Evolutionary conservation across 2,329 filamentous ascomycete species (phyloP).

Genomic region (Talaromyces sp.): DNA sequence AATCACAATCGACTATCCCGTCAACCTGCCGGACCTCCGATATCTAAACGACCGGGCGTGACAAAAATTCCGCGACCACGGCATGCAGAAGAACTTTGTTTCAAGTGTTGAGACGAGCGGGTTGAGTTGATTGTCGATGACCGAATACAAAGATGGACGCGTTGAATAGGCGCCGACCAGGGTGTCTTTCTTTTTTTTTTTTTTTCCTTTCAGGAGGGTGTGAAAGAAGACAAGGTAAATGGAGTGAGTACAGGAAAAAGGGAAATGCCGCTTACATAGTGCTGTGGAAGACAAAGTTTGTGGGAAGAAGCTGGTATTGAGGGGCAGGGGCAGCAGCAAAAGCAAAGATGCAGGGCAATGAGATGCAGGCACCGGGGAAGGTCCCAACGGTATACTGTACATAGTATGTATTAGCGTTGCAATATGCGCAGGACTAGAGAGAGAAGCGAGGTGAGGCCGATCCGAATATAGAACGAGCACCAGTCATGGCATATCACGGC

Average conservation of each 20-base stretch:
- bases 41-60: conserved; percentile 16
- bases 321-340: conserved; percentile 16
- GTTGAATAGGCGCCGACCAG: conserved; percentile 3
- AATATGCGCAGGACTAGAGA: conserved; percentile 17
- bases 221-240: conserved; percentile 6
- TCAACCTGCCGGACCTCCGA: conserved; percentile 18
- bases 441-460: conserved; percentile 25
- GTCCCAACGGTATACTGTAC: conserved; percentile 10
- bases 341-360: conserved; percentile 11
- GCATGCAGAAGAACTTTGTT: conserved; percentile 17
- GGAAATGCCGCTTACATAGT: conserved; percentile 19
- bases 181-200: not conserved
- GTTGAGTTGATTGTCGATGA: not conserved
- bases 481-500: conserved; percentile 15
- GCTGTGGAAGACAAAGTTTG: conserved; percentile 7
- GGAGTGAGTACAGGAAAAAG: conserved; percentile 4
- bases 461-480: conserved; percentile 25
- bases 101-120: not conserved
- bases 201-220: conserved; percentile 1
- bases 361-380: conserved; percentile 19
- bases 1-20: conserved; percentile 15
- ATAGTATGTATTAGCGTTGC: conserved; percentile 13
- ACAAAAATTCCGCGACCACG: conserved; percentile 8
- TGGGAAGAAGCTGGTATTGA: conserved; percentile 15
- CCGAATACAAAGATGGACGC: not conserved